Percentiles rank a stretch among this genome's conserved stretches.
Evolutionary conservation across 2,329 filamentous ascomycete genomes (phyloP).

Genomic region (Pseudopyricularia cyperi): DNA sequence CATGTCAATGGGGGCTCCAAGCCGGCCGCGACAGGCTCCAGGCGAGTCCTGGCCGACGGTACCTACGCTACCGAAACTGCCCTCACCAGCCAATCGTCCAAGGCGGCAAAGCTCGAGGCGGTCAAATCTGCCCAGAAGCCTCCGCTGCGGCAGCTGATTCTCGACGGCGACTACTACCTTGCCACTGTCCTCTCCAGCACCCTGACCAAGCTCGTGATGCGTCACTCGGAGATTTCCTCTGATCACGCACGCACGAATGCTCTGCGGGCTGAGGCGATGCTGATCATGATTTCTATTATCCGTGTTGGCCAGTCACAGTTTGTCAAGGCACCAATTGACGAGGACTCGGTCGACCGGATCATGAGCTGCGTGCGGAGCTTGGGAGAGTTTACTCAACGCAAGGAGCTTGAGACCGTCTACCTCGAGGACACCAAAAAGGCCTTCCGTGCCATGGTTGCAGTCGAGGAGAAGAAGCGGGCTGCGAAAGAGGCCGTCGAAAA

Average conservation of each 20-base stretch:
- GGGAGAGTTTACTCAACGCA: constrained; percentile 78
- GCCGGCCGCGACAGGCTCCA: constrained; percentile 62
- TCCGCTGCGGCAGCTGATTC: constrained; percentile 82
- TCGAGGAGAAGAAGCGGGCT: constrained; percentile 95
- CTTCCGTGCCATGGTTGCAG: constrained; percentile 93
- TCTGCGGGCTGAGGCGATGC: constrained; percentile 90
- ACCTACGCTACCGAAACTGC: constrained; percentile 97
- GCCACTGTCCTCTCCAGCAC: constrained; percentile 92
- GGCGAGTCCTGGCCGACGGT: constrained; percentile 87
- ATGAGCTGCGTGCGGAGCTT: constrained; percentile 94
- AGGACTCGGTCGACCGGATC: constrained; percentile 95
- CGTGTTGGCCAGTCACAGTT: constrained; percentile 98
- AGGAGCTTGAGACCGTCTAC: constrained; percentile 85
- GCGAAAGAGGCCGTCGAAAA: constrained; percentile 87
- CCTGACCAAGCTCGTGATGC: constrained; percentile 94
- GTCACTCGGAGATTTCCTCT: constrained; percentile 82
- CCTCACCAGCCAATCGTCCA: constrained; percentile 81
- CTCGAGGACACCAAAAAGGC: constrained; percentile 89
- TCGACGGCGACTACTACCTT: constrained; percentile 95
- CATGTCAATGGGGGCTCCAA: constrained; percentile 75
- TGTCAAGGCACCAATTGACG: constrained; percentile 91
- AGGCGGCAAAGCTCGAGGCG: constrained; percentile 82
- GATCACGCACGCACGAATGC: constrained; percentile 84
- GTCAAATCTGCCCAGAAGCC: constrained; percentile 97
- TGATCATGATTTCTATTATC: constrained; percentile 98